Evolutionary conservation across 2,329 filamentous ascomycete genomes (phyloP).

Genomic region (Nemania sp.): DNA sequence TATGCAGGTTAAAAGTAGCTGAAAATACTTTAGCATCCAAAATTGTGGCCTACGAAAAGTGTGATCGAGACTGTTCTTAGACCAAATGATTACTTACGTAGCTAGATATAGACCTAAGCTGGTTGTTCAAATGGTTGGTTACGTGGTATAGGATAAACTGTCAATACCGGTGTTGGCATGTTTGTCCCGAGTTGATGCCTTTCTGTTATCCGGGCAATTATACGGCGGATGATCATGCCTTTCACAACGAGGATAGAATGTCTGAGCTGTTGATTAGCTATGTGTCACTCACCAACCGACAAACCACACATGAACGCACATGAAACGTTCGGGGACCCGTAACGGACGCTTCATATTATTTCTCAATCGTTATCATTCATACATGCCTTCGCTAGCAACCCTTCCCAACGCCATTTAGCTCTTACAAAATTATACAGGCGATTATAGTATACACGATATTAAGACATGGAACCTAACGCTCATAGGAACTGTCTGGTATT

Average conservation of each 20-base stretch:
- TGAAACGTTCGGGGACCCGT: not conserved
- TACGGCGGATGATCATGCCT: not conserved
- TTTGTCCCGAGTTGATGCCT: too few species aligned
- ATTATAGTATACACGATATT: not conserved
- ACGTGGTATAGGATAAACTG: not conserved
- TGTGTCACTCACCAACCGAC: not conserved
- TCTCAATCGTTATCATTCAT: not conserved
- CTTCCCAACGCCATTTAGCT: not conserved
- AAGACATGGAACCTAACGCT: not conserved
- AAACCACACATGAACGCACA: too few species aligned
- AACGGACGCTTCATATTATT: not conserved
- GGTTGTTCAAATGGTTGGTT: not conserved
- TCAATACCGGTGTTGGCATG: too few species aligned
- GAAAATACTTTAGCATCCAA: too few species aligned
- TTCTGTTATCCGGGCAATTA: not conserved
- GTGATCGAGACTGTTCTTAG: not conserved
- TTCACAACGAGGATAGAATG: not conserved
- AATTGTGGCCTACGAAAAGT: too few species aligned
- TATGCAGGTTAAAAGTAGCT: not conserved
- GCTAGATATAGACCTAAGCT: conserved; percentile 13
- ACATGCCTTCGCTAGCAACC: not conserved
- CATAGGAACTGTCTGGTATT: conserved; percentile 15
- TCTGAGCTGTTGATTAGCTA: not conserved
- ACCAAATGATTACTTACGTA: not conserved
- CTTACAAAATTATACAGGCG: not conserved